These are phyloP conservation scores for Lactarius psammicola DNA, from an alignment of 768 basidiomycete species.

Conservation along the genomic window DNA sequence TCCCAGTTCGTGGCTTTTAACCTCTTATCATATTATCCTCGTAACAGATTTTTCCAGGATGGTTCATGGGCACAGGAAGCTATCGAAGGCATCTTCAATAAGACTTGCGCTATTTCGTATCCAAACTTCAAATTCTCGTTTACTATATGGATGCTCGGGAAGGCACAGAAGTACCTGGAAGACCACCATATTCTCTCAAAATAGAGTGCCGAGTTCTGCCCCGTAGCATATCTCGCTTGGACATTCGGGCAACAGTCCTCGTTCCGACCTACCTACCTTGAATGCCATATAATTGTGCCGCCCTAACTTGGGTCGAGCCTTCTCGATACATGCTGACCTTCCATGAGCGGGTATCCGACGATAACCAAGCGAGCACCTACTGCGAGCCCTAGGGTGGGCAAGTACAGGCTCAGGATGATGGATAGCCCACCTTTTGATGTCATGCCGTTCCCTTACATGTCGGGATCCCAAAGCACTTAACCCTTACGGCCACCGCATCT, in stretches of 20 bases:
- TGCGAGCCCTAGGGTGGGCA: no score
- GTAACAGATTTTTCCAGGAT: conserved; percentile 47
- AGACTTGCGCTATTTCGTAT: conserved; percentile 80
- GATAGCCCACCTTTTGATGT: no score
- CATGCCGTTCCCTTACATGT: no score
- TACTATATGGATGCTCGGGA: conserved; percentile 94
- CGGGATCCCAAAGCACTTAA: no score
- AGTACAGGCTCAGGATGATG: no score
- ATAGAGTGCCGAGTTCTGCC: conserved; percentile 9
- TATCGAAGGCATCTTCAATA: conserved; percentile 91
- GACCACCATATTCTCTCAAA: conserved; percentile 32
- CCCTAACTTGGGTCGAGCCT: not conserved
- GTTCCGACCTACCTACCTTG: not conserved
- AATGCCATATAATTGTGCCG: not conserved
- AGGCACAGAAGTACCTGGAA: conserved; percentile 72
- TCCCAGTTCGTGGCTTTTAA: conserved; percentile 51
- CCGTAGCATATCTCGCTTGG: not conserved
- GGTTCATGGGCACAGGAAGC: conserved; percentile 97
- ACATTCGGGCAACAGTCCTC: not conserved
- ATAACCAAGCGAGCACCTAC: not conserved
- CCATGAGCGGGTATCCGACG: not conserved
- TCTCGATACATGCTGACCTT: not conserved
- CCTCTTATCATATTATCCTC: conserved; percentile 1
- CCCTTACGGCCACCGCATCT: no score
- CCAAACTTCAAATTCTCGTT: conserved; percentile 97